Evolutionary conservation across 805 yeast genomes (phyloP), one percentile per base, ranked within the genome.

Genomic region (Candida loeiensis): DNA sequence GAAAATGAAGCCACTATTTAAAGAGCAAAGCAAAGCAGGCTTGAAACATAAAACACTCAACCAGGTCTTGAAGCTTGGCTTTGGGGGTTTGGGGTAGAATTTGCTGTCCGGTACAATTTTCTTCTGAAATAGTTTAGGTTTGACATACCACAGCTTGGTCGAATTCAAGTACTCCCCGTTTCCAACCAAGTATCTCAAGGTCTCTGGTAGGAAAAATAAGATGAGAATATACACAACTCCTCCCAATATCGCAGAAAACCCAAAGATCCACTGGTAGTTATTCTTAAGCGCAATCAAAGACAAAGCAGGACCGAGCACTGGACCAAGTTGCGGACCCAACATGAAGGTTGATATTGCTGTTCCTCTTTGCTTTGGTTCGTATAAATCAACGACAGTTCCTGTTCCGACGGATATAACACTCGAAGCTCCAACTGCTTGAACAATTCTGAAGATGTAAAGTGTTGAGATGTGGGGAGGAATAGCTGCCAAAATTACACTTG

Each of bases 1-100:
- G 57, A 77, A 77, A n/a, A 76, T 47, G 4, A 77, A 48, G 1
- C 76, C 78, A 3, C 77, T 68, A 25, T 71, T 66, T 5, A 74
- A 31, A 0, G 80, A 71, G 35, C 74, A 66, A 4, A 76, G 40
- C 1, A 69, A 37, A 0, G 76, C 73, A 1, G 80, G 79, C n/a
- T 54, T 53, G 37, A 62, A 68, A 31, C 54, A 59, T 2, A 74
- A 19, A 35, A 74, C 53, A 5, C 49, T 52, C 54, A 62, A 59
- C 43, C 67, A 73, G 4, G 52, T 55, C 22, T 49, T 56, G 2
- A 71, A 34, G 14, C 65, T 60, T 19, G 77, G 75, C 45, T 63
- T 71, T 3, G 76, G 73, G 0, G 80, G 79, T 33, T 51, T 60
- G 1, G 75, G 75, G 45, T 54, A 74, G 32, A 51, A 47, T 30